phyloP scores from a whole-genome alignment of 2,329 filamentous ascomycete genomes.

The Fusarium sp. region DNA sequence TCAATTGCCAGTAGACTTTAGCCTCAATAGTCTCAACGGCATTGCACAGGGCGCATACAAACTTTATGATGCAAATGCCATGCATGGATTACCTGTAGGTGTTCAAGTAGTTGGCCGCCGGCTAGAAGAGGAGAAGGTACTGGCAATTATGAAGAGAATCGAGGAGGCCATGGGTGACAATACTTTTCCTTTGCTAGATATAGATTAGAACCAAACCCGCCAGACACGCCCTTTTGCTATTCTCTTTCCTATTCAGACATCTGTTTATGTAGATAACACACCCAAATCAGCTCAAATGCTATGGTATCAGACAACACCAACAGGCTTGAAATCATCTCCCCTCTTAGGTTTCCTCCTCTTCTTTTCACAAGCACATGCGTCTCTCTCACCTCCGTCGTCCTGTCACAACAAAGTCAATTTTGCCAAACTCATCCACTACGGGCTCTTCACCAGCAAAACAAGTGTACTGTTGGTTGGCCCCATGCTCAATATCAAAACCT shows the following conservation, averaged over 20 bases:
- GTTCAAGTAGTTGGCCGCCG: slow-evolving; percentile 84
- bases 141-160: slow-evolving; percentile 80
- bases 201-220: slow-evolving; percentile 49
- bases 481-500: slow-evolving; percentile 40
- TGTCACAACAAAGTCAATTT: slow-evolving; percentile 6
- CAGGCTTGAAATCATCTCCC: background rate
- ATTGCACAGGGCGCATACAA: slow-evolving; percentile 86
- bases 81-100: slow-evolving; percentile 88
- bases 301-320: background rate
- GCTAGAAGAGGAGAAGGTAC: slow-evolving; percentile 87
- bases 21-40: slow-evolving; percentile 74
- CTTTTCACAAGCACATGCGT: background rate
- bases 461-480: slow-evolving; percentile 12
- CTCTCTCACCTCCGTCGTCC: background rate
- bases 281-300: background rate
- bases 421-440: slow-evolving; percentile 35
- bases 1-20: slow-evolving; percentile 69
- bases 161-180: slow-evolving; percentile 75
- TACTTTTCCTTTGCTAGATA: slow-evolving; percentile 61
- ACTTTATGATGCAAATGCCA: slow-evolving; percentile 81
- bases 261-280: background rate
- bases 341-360: background rate
- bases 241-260: background rate
- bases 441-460: slow-evolving; percentile 12
- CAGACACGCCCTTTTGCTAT: background rate